phyloP scores from a whole-genome alignment of 1,284 basidiomycete genomes.

The Cryptococcus floricola region DNA sequence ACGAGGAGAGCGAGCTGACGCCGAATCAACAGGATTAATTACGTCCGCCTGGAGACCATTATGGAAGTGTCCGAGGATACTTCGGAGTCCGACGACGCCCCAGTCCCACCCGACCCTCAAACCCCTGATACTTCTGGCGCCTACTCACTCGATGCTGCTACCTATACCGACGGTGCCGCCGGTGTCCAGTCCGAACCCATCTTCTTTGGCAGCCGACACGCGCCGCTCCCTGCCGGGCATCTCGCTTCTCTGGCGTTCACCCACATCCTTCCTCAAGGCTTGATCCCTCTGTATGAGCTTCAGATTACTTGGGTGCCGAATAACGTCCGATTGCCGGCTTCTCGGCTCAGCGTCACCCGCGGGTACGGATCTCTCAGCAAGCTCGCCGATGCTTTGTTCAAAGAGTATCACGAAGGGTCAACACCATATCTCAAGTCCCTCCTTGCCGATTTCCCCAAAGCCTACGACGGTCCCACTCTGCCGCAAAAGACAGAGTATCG shows the following conservation, averaged over 20 bases:
- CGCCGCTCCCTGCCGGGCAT: background rate
- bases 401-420: background rate
- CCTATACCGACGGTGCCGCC: conserved; percentile 35
- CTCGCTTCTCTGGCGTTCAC: background rate
- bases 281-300: background rate
- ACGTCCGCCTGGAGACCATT: no score
- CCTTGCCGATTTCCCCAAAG: background rate
- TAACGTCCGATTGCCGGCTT: background rate
- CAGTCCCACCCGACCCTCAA: no score
- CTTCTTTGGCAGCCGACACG: background rate
- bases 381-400: background rate
- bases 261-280: background rate
- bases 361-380: background rate
- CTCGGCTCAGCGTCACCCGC: background rate
- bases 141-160: no score
- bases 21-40: conserved; percentile 51
- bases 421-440: background rate
- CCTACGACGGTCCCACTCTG: background rate
- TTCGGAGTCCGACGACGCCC: no score
- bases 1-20: no score
- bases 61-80: no score
- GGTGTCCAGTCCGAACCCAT: conserved; percentile 48
- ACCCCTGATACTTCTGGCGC: no score
- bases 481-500: background rate
- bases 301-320: background rate